Evolutionary conservation across 1,284 basidiomycete species (phyloP).

Genomic region (Boletus smithii): DNA sequence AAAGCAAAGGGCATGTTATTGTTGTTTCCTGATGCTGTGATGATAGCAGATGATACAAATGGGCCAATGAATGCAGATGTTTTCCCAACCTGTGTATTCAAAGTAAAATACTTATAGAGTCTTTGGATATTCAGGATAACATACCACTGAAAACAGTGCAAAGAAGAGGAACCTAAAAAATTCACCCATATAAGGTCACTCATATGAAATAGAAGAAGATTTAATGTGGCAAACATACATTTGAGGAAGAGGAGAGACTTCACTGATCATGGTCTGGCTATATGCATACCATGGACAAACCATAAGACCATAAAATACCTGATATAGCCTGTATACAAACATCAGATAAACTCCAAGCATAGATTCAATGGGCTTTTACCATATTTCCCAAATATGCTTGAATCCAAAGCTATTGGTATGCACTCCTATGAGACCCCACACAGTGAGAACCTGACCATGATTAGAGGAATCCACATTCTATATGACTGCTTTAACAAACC

Average conservation of each 20-base stretch:
- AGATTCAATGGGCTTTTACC: conserved; percentile 39
- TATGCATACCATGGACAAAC: conserved; percentile 86
- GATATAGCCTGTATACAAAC: conserved; percentile 49
- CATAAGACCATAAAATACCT: conserved; percentile 72
- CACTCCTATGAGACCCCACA: conserved; percentile 77
- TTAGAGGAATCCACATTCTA: neutral
- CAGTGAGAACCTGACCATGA: conserved; percentile 53
- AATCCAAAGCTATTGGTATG: conserved; percentile 75
- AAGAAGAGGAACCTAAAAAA: conserved; percentile 68
- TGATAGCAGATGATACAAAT: conserved; percentile 73
- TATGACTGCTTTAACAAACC: conserved; percentile 33
- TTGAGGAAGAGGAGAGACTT: conserved; percentile 72
- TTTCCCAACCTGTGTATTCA: conserved; percentile 53
- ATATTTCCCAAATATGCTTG: conserved; percentile 80
- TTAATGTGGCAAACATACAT: conserved; percentile 43
- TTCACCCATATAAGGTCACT: neutral
- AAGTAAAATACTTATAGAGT: neutral
- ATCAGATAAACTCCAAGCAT: neutral
- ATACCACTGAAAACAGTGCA: conserved; percentile 68
- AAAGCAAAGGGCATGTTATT: conserved; percentile 82
- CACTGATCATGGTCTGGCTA: conserved; percentile 81
- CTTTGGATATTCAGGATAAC: neutral
- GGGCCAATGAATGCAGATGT: conserved; percentile 82
- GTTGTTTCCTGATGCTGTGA: conserved; percentile 66
- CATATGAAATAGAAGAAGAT: neutral